These are phyloP conservation scores for Hymenoscyphus scutula DNA, from an alignment of 2,329 filamentous ascomycete species.

Conservation along the genomic window DNA sequence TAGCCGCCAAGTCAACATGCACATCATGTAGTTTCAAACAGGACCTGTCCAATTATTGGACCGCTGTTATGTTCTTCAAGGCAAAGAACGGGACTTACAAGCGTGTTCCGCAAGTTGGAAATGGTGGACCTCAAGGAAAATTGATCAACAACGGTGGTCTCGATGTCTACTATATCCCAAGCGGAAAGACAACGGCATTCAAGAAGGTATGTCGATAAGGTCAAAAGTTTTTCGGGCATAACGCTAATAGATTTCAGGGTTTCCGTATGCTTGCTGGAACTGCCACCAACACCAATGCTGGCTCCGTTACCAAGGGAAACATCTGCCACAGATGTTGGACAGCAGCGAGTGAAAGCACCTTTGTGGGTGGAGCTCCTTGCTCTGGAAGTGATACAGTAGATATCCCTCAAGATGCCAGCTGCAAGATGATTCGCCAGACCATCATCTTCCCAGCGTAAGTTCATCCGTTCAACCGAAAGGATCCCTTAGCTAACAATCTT, in stretches of 20 bases:
- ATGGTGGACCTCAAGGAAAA: conserved; percentile 24
- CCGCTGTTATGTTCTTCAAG: conserved; percentile 53
- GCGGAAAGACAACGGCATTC: conserved; percentile 38
- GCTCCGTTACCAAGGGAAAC: conserved; percentile 15
- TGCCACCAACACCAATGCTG: conserved; percentile 18
- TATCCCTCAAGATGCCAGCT: conserved; percentile 54
- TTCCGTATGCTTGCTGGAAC: conserved; percentile 28
- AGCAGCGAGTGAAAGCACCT: conserved; percentile 50
- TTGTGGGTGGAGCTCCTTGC: conserved; percentile 51
- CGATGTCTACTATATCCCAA: conserved; percentile 26
- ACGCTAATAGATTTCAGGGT: conserved; percentile 12
- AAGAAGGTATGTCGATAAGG: conserved; percentile 40
- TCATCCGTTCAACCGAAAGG: not conserved
- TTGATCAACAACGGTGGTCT: conserved; percentile 23
- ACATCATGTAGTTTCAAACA: conserved; percentile 60
- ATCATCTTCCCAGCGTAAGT: conserved; percentile 50
- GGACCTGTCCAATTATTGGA: conserved; percentile 67
- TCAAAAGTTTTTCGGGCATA: conserved; percentile 31
- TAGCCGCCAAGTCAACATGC: conserved; percentile 41
- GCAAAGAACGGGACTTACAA: conserved; percentile 45
- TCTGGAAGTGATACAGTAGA: conserved; percentile 54
- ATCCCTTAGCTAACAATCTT: conserved; percentile 45
- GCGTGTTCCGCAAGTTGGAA: conserved; percentile 61
- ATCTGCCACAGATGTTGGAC: conserved; percentile 37
- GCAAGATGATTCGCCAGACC: conserved; percentile 50